Percentiles rank a stretch among this genome's conserved stretches.
These are phyloP conservation scores for Eucalyptus rudis DNA, from an alignment of 345 rosid genomes.

Conservation along the genomic window DNA sequence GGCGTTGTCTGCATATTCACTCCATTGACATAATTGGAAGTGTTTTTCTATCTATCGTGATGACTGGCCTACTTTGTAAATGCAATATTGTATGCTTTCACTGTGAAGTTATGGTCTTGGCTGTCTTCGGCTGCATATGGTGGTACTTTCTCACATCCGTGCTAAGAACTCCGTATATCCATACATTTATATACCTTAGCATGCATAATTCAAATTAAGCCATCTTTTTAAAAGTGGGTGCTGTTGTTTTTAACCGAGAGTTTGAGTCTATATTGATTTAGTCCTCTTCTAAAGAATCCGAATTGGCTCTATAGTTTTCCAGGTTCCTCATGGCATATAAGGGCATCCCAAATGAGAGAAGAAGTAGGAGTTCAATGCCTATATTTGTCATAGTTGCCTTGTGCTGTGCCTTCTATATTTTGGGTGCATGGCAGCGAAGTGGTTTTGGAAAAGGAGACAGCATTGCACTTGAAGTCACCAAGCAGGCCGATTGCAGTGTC, in stretches of 20 bases:
- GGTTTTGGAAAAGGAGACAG: constrained; percentile 60
- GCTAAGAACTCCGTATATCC: background rate
- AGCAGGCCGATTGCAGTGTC: constrained; percentile 32
- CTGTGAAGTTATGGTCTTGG: background rate
- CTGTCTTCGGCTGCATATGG: background rate
- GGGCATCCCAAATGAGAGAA: background rate
- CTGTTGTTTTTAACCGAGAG: background rate
- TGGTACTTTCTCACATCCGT: background rate
- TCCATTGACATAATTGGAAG: background rate
- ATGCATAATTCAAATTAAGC: background rate
- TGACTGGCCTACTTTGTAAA: background rate
- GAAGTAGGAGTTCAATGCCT: constrained; percentile 26
- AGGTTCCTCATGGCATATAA: background rate
- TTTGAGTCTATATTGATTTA: background rate
- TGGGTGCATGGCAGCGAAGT: constrained; percentile 74
- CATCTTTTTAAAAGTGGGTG: background rate
- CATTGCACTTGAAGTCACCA: constrained; percentile 34
- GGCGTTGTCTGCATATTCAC: background rate
- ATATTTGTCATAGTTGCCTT: constrained; percentile 34
- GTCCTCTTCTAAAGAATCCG: background rate
- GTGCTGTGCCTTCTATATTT: constrained; percentile 45
- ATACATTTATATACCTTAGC: background rate
- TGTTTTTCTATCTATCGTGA: background rate
- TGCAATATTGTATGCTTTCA: background rate
- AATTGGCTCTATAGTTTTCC: background rate